Base-by-base conservation (phyloP, 495 filamentous ascomycete species). In the Venustampulla echinocandica region DNA sequence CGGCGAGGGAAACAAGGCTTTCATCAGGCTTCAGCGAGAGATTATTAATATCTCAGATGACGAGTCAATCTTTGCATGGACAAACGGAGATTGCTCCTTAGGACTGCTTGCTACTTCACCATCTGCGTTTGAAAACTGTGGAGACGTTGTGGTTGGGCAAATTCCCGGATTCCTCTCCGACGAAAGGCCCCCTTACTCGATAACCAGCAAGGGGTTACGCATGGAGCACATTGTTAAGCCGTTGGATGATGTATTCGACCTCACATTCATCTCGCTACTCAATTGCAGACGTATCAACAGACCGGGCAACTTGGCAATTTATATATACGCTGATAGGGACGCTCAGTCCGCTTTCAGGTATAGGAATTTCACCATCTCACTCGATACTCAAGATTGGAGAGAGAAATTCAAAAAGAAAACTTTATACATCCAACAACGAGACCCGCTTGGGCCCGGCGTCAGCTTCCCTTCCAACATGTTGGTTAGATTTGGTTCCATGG, bases 1-100 rank as follows among this genome's bases (percentile, higher is more conserved):
- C 25, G 59, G 59, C 0, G 57, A 62, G 43, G 52, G 54, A 0
- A 11, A 42, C 0, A 52, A 44, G 20, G 58, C 58, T n/a, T 62
- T 28, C 32, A 22, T 18, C 25, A 35, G 58, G 1, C 50, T 61
- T 14, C 58, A 62, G 19, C 48, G 50, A 36, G 58, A 59, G 32
- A 51, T 59, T 10, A 42, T 61, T 23, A 30, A 10, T 11, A n/a
- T 9, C 7, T 15, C 4, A 2, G 30, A 36, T 14, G 43, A 46
- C 30, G 18, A 46, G 17, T 46, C 43, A 10, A 35, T 46, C 10
- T 46, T 46, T 36, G 43, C 43, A 5, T 46, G 34, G 43, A n/a
- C n/a, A n/a, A n/a, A n/a, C n/a, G n/a, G n/a, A n/a, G n/a, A n/a
- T n/a, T n/a, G n/a, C n/a, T n/a, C n/a, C n/a, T n/a, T n/a, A 38